Percentiles rank a stretch among this genome's conserved stretches.
phyloP scores from a whole-genome alignment of 768 basidiomycete species.

The Pisolithus microcarpus region DNA sequence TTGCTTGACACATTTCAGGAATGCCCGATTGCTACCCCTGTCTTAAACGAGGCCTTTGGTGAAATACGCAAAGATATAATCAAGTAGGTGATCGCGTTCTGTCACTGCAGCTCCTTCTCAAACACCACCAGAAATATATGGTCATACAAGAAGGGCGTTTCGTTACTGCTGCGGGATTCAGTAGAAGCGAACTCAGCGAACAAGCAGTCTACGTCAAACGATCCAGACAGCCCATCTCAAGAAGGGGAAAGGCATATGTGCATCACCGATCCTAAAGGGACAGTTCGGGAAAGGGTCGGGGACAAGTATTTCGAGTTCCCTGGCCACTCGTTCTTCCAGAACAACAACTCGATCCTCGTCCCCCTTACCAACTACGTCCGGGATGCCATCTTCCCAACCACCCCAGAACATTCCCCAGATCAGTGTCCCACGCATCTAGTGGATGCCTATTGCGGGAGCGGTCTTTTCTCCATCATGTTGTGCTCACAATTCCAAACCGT shows the following conservation, averaged over 20 bases:
- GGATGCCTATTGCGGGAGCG: slow-evolving; percentile 90
- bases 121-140: slow-evolving; percentile 56
- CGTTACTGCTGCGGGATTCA: slow-evolving; percentile 86
- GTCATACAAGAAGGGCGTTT: slow-evolving; percentile 81
- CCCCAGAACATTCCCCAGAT: slow-evolving; percentile 4
- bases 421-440: slow-evolving; percentile 72
- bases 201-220: slow-evolving; percentile 17
- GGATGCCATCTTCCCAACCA: slow-evolving; percentile 52
- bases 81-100: slow-evolving; percentile 38
- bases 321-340: slow-evolving; percentile 93
- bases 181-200: slow-evolving; percentile 30
- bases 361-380: slow-evolving; percentile 81
- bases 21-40: slow-evolving; percentile 82
- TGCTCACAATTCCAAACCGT: slow-evolving; percentile 67
- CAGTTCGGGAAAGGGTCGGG: slow-evolving; percentile 81
- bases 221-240: slow-evolving; percentile 31
- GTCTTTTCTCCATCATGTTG: slow-evolving; percentile 81
- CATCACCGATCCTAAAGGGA: slow-evolving; percentile 73
- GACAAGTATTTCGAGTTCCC: slow-evolving; percentile 75
- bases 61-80: slow-evolving; percentile 59
- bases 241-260: slow-evolving; percentile 61
- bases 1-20: slow-evolving; percentile 41
- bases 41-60: slow-evolving; percentile 63
- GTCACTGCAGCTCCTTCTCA: slow-evolving; percentile 3
- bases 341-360: slow-evolving; percentile 89